Percentiles rank a stretch among this genome's conserved stretches.
These are phyloP conservation scores for Pinus taeda DNA, from an alignment of 75 land plant species.

Conservation along the genomic window DNA sequence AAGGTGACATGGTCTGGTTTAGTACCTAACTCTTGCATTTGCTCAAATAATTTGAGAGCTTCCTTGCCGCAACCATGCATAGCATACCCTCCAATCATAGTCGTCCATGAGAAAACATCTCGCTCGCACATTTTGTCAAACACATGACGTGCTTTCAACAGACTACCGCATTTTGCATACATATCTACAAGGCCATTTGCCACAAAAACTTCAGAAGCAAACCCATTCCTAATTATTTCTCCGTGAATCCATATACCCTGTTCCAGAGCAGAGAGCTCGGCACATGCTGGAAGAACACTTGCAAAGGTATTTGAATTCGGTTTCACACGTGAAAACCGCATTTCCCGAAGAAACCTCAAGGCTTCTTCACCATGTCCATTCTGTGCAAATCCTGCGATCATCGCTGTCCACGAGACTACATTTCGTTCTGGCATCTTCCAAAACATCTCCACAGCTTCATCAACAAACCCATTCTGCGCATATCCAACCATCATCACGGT, in stretches of 20 bases:
- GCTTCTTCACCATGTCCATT: conserved; percentile 6
- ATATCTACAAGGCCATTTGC: conserved; percentile 9
- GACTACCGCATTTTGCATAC: conserved; percentile 11
- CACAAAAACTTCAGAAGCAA: conserved; percentile 1
- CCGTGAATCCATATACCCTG: conserved; percentile 8
- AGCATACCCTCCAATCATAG: not conserved
- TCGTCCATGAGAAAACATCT: not conserved
- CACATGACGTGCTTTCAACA: not conserved
- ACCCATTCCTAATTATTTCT: conserved; percentile 1
- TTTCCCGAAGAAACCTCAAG: not conserved
- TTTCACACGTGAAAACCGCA: not conserved
- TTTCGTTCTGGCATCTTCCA: not conserved
- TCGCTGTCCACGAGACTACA: conserved; percentile 9
- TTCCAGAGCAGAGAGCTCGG: not conserved
- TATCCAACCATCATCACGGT: not conserved
- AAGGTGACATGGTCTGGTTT: not conserved
- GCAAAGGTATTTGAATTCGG: conserved; percentile 4
- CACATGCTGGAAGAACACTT: conserved; percentile 5
- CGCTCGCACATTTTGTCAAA: not conserved
- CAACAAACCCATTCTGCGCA: not conserved
- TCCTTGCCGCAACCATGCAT: not conserved
- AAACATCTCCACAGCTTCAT: not conserved
- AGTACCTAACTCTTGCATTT: not conserved
- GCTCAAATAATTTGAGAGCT: not conserved
- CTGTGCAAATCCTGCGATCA: conserved; percentile 3